Evolutionary conservation across 2,329 filamentous ascomycete species (phyloP), one percentile per base, ranked within the genome.

Genomic region (Thelonectria blattea): DNA sequence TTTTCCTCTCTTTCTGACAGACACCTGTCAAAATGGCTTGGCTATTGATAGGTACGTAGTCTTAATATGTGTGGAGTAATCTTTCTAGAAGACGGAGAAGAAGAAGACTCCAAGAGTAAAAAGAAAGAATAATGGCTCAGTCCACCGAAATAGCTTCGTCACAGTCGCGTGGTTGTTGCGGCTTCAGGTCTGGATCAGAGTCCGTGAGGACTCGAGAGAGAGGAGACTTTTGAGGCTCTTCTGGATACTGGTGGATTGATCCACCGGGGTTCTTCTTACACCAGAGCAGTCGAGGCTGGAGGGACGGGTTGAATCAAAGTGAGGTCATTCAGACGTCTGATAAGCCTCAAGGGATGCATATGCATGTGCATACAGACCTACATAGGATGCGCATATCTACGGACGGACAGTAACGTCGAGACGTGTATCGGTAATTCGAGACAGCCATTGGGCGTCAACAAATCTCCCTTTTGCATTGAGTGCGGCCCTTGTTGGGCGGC

Each of bases 181-280:
- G 45, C 42, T 45, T 18, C 18, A 20, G 50, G 39, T 45, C 39
- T 52, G 39, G 34, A 37, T 37, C 12, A 30, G 34, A 37, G 34
- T 37, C 34, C 4, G 12, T 37, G 34, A 15, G n/a, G n/a, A 39
- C 24, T 14, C 14, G 14, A 22, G 15, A n/a, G 32, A 15, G 42
- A 32, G 45, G 30, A 32, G 30, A n/a, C n/a, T n/a, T n/a, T 42
- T 52, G 52, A 42, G 57, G 57, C 57, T 60, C 57, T 60, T 60
- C 47, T 52, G 37, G 24, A 22, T 24, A 17, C 41, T 15, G 47
- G n/a, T n/a, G n/a, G n/a, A n/a, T n/a, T n/a, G 57, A 50, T 56
- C 47, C 57, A 56, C 52, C 43, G 18, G 18, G 7, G 12, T 39
- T 24, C 27, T 52, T 17, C 5, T 52, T 22, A 27, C 3, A 22